phyloP scores from a whole-genome alignment of 768 basidiomycete genomes.

The Cyclocybe cylindracea region DNA sequence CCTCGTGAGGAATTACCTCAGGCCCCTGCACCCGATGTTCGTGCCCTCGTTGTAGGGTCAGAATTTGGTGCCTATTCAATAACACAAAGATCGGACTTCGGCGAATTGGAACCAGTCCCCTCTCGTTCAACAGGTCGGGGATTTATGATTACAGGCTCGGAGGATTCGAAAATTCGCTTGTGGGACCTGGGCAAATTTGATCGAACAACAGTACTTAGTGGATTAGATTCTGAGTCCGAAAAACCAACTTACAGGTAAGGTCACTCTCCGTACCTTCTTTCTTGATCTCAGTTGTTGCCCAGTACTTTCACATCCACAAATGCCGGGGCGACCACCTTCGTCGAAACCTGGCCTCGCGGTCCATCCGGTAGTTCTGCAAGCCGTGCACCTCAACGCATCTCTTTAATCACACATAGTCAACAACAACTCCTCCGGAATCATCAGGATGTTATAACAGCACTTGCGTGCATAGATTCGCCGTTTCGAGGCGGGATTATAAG shows the following conservation, averaged over 20 bases:
- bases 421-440: conserved; percentile 85
- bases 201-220: conserved; percentile 78
- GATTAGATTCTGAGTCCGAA: conserved; percentile 73
- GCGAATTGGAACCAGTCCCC: conserved; percentile 42
- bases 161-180: conserved; percentile 83
- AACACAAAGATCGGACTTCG: conserved; percentile 52
- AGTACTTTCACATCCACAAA: conserved; percentile 40
- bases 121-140: conserved; percentile 51
- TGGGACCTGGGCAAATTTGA: conserved; percentile 84
- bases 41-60: conserved; percentile 66
- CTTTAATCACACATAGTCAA: conserved; percentile 78
- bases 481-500: conserved; percentile 93
- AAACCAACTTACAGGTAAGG: conserved; percentile 75
- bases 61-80: conserved; percentile 77
- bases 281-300: background rate
- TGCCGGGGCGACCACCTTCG: conserved; percentile 50
- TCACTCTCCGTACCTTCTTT: conserved; percentile 1
- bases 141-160: conserved; percentile 86
- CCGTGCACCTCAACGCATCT: conserved; percentile 74
- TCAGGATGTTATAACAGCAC: conserved; percentile 85
- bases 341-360: conserved; percentile 63
- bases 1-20: conserved; percentile 23
- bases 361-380: conserved; percentile 52
- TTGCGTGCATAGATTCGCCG: conserved; percentile 88
- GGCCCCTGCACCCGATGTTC: conserved; percentile 62